Evolutionary conservation across 805 yeast genomes (phyloP), one percentile per base, ranked within the genome.

Genomic region (Candida insectalens): DNA sequence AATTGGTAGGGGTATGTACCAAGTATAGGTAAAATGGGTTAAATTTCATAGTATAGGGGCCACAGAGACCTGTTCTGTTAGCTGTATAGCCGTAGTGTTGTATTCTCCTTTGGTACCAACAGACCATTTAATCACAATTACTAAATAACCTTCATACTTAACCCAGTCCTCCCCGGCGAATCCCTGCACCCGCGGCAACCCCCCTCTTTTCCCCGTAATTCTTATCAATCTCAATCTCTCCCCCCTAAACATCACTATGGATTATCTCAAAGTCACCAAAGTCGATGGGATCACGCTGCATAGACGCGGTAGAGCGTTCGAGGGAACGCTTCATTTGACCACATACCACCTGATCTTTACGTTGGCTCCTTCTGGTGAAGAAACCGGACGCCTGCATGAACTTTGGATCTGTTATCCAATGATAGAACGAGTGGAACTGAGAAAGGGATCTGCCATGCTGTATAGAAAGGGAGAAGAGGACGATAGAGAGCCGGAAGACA

Each of bases 361-460:
- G 1, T 32, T 55, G 8, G 51, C 52, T 4, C 42, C 46, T 7
- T 7, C 25, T 8, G 25, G 15, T 10, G 18, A 14, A 9, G 23
- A 4, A 9, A 14, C 23, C 10, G 9, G 7, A 21, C 23, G 51
- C 44, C 17, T 45, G 45, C 62, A 75, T 37, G 97, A 92, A 53
- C 71, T 84, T 20, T 92, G 97, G 98, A 69, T 85, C 20, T 81
- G 94, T 38, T 89, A 85, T 55, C 96, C 96, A 1, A 72, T 87
- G 41, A 76, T 88, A 21, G 78, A 74, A 31, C 65, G 64, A 30
- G 74, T 80, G 1, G 70, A 69, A 44, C 67, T 73, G 52, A 60
- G 71, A 40, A 55, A 71, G 41, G 76, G 88, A 41, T 54, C 80
- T 35, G 60, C 76, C 42, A 47, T 54, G 33, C 19, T 52, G 22